These are phyloP conservation scores for Ilyonectria sp. DNA, from an alignment of 2,329 filamentous ascomycete species.

Conservation along the genomic window DNA sequence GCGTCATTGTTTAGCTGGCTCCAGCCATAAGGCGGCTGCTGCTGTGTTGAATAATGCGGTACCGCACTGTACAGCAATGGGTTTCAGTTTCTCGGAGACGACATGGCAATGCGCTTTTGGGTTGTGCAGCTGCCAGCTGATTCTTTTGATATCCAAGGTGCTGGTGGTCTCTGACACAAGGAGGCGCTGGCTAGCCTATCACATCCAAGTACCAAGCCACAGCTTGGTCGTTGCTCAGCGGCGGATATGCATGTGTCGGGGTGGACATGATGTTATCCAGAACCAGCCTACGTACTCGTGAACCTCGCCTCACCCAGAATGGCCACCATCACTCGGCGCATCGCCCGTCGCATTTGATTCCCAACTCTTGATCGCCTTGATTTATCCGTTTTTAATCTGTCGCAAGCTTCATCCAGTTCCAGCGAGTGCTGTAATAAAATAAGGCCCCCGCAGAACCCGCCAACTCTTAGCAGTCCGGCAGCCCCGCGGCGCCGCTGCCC, in stretches of 20 bases:
- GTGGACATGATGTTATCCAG: conserved; percentile 38
- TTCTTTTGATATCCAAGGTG: neutral
- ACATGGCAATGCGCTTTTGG: conserved; percentile 14
- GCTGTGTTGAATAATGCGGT: neutral
- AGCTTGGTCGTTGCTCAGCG: conserved; percentile 2
- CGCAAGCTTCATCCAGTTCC: conserved; percentile 1
- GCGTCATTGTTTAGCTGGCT: conserved; percentile 52
- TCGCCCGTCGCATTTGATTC: conserved; percentile 6
- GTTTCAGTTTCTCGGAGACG: conserved; percentile 5
- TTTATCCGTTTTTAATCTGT: neutral
- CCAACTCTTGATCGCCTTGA: neutral
- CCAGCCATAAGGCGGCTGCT: conserved; percentile 5
- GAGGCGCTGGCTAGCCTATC: conserved; percentile 7
- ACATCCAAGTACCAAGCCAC: conserved; percentile 2
- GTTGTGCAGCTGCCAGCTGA: conserved; percentile 8
- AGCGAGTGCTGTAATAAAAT: conserved; percentile 28
- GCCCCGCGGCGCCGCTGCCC: conserved; percentile 31
- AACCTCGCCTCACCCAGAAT: conserved; percentile 23
- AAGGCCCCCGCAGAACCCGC: conserved; percentile 9
- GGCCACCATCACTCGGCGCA: conserved; percentile 6
- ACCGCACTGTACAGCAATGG: conserved; percentile 1
- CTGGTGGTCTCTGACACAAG: neutral
- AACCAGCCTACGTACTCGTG: conserved; percentile 35
- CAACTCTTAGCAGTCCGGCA: neutral
- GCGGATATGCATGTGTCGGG: conserved; percentile 44